Evolutionary conservation across 257 asterid genomes (phyloP).

Genomic region (Solanum etuberosum): DNA sequence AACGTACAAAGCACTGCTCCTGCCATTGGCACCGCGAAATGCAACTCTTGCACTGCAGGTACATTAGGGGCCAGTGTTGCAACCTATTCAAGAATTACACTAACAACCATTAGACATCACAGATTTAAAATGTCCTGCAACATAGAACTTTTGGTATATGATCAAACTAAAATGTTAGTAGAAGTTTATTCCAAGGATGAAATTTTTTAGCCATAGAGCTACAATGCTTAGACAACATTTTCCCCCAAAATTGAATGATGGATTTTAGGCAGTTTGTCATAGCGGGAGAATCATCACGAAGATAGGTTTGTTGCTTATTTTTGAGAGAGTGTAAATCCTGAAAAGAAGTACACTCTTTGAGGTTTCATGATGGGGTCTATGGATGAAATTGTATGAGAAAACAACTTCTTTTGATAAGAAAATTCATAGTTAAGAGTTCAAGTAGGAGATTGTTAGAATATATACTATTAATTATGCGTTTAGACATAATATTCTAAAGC

Average conservation of each 20-base stretch:
- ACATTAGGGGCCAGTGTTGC: conserved; percentile 29
- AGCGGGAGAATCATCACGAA: too few species aligned
- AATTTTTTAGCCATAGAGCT: not conserved
- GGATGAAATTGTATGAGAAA: not conserved
- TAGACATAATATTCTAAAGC: too few species aligned
- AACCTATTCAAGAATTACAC: conserved; percentile 8
- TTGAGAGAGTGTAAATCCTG: not conserved
- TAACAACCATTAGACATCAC: not conserved
- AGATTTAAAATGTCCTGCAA: not conserved
- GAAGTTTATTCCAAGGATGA: not conserved
- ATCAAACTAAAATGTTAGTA: not conserved
- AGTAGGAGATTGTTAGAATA: too few species aligned
- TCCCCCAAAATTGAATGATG: not conserved
- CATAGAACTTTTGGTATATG: not conserved
- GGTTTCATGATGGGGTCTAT: not conserved
- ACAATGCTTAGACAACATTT: not conserved
- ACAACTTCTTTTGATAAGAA: too few species aligned
- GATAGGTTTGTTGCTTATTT: too few species aligned
- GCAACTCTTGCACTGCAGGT: conserved; percentile 34
- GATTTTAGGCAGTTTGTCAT: too few species aligned
- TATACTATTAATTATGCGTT: not conserved
- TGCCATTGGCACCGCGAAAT: conserved; percentile 36
- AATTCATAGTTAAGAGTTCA: too few species aligned
- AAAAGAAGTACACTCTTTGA: too few species aligned
- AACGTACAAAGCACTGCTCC: conserved; percentile 25